Evolutionary conservation across 331 rosid genomes (phyloP).

Genomic region (Pyrus hybrid): DNA sequence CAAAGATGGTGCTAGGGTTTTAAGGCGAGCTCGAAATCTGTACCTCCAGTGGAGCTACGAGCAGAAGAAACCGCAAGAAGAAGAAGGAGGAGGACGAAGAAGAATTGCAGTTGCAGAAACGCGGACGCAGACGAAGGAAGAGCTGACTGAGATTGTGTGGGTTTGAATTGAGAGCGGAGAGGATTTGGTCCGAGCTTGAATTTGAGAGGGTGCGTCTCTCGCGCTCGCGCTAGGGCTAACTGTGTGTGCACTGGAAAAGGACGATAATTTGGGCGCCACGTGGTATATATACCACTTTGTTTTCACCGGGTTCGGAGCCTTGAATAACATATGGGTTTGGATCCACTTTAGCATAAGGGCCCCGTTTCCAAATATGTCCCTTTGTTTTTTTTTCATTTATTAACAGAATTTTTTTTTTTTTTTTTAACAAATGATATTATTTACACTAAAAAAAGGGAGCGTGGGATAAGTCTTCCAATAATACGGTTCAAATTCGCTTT

Average conservation of each 20-base stretch:
- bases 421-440: too few relatives aligned
- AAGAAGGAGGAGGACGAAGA: background rate
- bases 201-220: background rate
- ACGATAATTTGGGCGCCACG: background rate
- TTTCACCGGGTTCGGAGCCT: background rate
- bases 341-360: background rate
- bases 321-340: background rate
- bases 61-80: background rate
- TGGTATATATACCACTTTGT: background rate
- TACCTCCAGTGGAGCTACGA: background rate
- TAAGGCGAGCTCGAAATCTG: background rate
- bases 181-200: background rate
- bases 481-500: too few relatives aligned
- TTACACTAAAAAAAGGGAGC: fast-evolving
- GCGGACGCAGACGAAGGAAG: background rate
- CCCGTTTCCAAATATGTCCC: background rate
- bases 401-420: too few relatives aligned
- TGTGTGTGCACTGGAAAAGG: background rate
- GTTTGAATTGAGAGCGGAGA: background rate
- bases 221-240: slow-evolving; percentile 5
- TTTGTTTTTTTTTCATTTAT: too few relatives aligned
- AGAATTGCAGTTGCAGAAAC: background rate
- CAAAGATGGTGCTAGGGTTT: background rate
- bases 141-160: background rate
- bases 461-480: too few relatives aligned